Evolutionary conservation across 805 yeast species (phyloP).

Genomic region (Saccharomyces paradoxus): DNA sequence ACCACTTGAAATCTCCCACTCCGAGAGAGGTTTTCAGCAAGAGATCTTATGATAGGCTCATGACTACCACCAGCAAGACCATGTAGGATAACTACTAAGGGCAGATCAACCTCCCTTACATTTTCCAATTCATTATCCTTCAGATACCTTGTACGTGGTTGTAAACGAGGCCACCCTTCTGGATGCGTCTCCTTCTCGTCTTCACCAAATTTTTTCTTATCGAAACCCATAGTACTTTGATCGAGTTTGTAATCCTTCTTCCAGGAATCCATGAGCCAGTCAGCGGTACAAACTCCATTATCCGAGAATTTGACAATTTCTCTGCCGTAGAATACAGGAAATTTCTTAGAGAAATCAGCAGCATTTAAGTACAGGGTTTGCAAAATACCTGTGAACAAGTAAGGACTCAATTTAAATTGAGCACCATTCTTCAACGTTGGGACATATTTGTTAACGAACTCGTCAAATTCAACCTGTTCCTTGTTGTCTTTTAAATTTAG

Average conservation of each 20-base stretch:
- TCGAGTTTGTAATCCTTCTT: conserved; percentile 13
- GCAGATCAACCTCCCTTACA: conserved; percentile 35
- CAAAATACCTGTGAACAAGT: conserved; percentile 59
- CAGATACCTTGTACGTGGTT: conserved; percentile 60
- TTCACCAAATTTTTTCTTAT: conserved; percentile 24
- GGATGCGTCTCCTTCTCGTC: conserved; percentile 37
- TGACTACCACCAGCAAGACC: conserved; percentile 78
- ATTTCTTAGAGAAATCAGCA: conserved; percentile 43
- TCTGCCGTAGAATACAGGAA: conserved; percentile 66
- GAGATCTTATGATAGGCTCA: conserved; percentile 60
- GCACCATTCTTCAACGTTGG: conserved; percentile 43
- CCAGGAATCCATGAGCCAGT: conserved; percentile 44
- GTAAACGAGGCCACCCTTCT: conserved; percentile 51
- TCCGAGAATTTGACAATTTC: conserved; percentile 51
- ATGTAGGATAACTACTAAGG: conserved; percentile 55
- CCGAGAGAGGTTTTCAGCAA: conserved; percentile 37
- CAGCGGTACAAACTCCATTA: conserved; percentile 67
- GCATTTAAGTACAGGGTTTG: conserved; percentile 68
- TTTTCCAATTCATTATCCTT: conserved; percentile 37
- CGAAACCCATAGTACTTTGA: conserved; percentile 9
- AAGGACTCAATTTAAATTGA: conserved; percentile 52
- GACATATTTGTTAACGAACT: conserved; percentile 25
- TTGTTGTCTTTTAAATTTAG: conserved; percentile 16
- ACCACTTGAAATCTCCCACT: conserved; percentile 47
- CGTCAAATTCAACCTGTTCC: conserved; percentile 12